Base-by-base conservation (phyloP, 441 rosid genomes). In the Euphorbia schlechtendalii region DNA sequence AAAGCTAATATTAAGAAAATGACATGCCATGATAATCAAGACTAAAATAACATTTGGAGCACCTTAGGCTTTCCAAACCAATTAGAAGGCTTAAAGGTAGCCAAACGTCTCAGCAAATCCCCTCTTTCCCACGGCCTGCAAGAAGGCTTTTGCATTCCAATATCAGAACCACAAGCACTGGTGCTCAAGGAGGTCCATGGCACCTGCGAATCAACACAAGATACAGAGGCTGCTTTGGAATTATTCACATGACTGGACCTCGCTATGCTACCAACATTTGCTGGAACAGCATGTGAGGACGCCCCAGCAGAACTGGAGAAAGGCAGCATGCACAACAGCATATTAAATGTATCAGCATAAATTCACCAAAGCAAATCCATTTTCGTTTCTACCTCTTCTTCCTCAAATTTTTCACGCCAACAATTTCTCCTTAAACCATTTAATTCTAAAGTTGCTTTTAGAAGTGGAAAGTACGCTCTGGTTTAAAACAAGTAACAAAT, bases 91-190 rank as follows among this genome's bases (percentile, higher is more conserved):
- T 80, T 87, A 80, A 95, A 95, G 48, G 98, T 95, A 63, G 99
- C 89, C 75, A 95, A 79, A 18, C 98, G 98, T 81, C 97, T 78
- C 55, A 92, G 82, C 61, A 95, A 76, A 77, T 95, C 98, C 63
- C 92, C 98, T 80, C 97, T 81, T 72, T 95, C 98, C 99, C 98
- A 95, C 38, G 99, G 97, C 63, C 96, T 85, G 77, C 96, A 95
- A 0, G 99, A 85, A 58, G 81, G 79, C 66, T 81, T 82, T 3
- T 87, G 80, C 27, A 89, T 77, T 56, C 89, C 81, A 63, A 73
- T 71, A 64, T 76, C 76, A 58, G 86, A 81, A 59, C 84, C 85
- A 54, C 86, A 79, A 64, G 77, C 81, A 60, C 72, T 81, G 15
- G 83, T 82, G 80, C 88, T 81, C 62, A 76, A 61, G 45, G 86